phyloP scores from a whole-genome alignment of 2,329 filamentous ascomycete species.

The Epichloe elymi region DNA sequence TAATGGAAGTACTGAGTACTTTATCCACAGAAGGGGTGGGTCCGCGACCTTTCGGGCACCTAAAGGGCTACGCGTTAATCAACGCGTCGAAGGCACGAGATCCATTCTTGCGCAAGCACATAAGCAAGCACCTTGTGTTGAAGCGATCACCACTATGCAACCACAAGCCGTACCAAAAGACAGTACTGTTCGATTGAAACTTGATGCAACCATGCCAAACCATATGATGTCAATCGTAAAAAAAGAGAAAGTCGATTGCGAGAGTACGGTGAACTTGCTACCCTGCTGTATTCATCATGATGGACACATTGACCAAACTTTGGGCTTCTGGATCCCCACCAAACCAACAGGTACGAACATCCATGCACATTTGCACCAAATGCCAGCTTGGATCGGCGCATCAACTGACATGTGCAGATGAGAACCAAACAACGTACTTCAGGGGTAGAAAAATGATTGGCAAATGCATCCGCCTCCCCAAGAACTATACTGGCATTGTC shows the following conservation, averaged over 20 bases:
- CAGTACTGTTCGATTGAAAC: neutral
- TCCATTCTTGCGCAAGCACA: no score
- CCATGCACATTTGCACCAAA: neutral
- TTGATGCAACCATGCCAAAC: constrained; percentile 22
- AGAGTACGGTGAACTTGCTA: constrained; percentile 55
- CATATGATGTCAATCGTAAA: constrained; percentile 29
- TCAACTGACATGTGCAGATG: constrained; percentile 24
- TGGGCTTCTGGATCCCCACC: constrained; percentile 58
- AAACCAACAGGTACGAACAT: constrained; percentile 28
- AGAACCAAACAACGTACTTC: constrained; percentile 49
- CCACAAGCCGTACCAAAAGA: neutral
- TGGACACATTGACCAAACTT: constrained; percentile 50
- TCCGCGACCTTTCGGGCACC: no score
- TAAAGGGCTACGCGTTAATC: no score
- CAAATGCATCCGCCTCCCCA: constrained; percentile 50
- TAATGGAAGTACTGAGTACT: no score
- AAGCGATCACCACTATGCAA: no score
- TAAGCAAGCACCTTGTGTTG: no score
- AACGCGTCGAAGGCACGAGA: no score
- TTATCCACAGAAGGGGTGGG: no score
- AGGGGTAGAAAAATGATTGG: constrained; percentile 70
- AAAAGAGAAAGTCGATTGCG: constrained; percentile 10
- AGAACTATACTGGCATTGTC: constrained; percentile 56
- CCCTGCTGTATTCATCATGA: constrained; percentile 72
- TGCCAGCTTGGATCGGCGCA: neutral